Evolutionary conservation across 768 basidiomycete genomes (phyloP).

Genomic region (Vararia minispora): DNA sequence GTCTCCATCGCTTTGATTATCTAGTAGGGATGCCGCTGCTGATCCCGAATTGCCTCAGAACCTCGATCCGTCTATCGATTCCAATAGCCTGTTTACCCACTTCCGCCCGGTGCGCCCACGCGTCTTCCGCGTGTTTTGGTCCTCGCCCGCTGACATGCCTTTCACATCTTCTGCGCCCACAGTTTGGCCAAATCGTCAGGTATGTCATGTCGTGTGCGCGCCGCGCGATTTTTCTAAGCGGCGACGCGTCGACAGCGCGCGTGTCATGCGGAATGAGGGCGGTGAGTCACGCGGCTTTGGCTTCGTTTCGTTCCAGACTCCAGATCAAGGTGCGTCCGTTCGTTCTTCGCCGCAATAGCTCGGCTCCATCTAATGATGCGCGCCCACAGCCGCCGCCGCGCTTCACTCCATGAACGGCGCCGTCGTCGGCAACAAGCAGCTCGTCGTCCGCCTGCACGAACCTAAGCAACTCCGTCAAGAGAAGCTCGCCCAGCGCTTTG

Average conservation of each 20-base stretch:
- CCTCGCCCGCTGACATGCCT: conserved; percentile 1
- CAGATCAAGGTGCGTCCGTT: conserved; percentile 57
- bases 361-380: background rate
- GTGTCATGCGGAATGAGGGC: conserved; percentile 82
- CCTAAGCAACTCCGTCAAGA: conserved; percentile 87
- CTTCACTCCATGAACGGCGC: conserved; percentile 75
- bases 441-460: conserved; percentile 83
- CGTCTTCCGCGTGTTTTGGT: too few species aligned
- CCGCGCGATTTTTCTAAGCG: background rate
- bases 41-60: conserved; percentile 46
- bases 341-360: conserved; percentile 2
- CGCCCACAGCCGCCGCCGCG: conserved; percentile 58
- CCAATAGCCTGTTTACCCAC: conserved; percentile 71
- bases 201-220: conserved; percentile 20
- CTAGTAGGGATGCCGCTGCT: conserved; percentile 5
- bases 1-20: conserved; percentile 12
- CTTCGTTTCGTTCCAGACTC: conserved; percentile 79
- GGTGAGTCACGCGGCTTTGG: conserved; percentile 84
- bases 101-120: conserved; percentile 67
- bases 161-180: conserved; percentile 11
- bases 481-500: conserved; percentile 77
- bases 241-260: conserved; percentile 48
- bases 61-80: conserved; percentile 75
- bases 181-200: conserved; percentile 90
- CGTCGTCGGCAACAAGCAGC: conserved; percentile 58